Evolutionary conservation across 2,329 filamentous ascomycete species (phyloP).

Genomic region (Dothistroma septosporum): DNA sequence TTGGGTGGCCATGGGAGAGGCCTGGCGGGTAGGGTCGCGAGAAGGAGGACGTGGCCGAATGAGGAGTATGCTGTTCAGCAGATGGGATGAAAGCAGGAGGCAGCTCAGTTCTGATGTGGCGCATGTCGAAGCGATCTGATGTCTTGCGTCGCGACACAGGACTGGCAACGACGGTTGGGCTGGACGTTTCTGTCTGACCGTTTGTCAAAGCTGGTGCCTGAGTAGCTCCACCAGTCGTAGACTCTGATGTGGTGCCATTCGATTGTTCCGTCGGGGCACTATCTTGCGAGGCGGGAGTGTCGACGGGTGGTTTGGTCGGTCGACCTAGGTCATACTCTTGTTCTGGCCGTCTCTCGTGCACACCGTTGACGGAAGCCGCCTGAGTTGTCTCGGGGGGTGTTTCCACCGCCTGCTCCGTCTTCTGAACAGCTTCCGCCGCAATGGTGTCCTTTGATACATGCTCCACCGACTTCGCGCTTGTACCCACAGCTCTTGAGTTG

Average conservation of each 20-base stretch:
- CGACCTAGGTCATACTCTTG: not conserved
- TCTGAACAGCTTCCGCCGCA: not conserved
- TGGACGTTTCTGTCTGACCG: conserved; percentile 11
- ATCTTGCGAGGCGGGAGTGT: conserved; percentile 18
- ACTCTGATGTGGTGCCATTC: conserved; percentile 15
- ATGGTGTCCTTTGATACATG: not conserved
- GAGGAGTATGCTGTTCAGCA: conserved; percentile 24
- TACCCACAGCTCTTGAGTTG: conserved; percentile 3
- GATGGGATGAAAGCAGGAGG: conserved; percentile 33
- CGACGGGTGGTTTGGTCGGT: conserved; percentile 3
- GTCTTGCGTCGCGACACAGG: conserved; percentile 19
- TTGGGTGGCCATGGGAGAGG: conserved; percentile 16
- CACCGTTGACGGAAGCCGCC: not conserved
- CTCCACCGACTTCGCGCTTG: not conserved
- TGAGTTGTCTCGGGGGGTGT: conserved; percentile 1
- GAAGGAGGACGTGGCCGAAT: conserved; percentile 22
- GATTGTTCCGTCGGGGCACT: conserved; percentile 18
- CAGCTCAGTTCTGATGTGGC: conserved; percentile 28
- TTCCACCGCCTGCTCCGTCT: not conserved
- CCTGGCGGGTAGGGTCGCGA: conserved; percentile 10
- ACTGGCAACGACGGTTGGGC: conserved; percentile 7
- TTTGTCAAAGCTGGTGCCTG: conserved; percentile 7
- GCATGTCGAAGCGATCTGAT: conserved; percentile 26
- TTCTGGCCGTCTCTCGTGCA: not conserved
- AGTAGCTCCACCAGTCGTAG: not conserved